Evolutionary conservation across 768 basidiomycete species (phyloP), one percentile per base, ranked within the genome.

Genomic region (Amanita exitialis): DNA sequence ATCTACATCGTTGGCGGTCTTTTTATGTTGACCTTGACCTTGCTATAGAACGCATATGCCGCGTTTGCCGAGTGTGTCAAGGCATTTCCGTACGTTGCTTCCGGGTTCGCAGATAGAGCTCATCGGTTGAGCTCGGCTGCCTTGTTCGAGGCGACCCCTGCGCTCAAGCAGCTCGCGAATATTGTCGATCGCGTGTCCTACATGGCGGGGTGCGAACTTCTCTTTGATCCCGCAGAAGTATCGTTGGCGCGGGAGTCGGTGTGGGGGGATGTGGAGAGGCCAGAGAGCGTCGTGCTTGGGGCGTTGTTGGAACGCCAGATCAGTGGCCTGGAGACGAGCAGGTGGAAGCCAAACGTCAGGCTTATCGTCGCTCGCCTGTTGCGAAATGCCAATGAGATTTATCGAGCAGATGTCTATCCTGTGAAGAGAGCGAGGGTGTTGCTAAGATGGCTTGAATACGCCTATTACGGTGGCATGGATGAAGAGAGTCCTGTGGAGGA

Each of bases 131-230:
- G 64, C 12, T 56, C 63, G 4, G 56, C 60, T 3, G 55, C 55
- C 4, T 58, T 77, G 9, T 80, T 80, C 56, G 66, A 66, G n/a
- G 48, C 64, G 0, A 70, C 67, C 10, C 58, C 69, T 23, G 58
- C 66, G 1, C 63, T 78, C 32, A 79, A 74, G 55, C 83, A 86
- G 51, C 71, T 88, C 5, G 75, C 69, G 0, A 62, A 66, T 6
- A 73, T 89, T 37, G 57, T 90, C 15, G 85, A 89, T 54, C 69
- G 80, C 16, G 66, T 82, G 20, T 83, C 87, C 0, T 83, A 82
- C 52, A 70, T 85, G 20, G 83, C 77, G 10, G 66, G 77, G 2
- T 84, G 76, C 60, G 87, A 90, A 25, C 74, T 90, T 4, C 67
- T 86, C 25, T 66, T 84, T 43, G 56, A 68, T 6, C 65, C 79